Evolutionary conservation across 1,284 basidiomycete species (phyloP).

Genomic region (Ceratobasidium papillatum): DNA sequence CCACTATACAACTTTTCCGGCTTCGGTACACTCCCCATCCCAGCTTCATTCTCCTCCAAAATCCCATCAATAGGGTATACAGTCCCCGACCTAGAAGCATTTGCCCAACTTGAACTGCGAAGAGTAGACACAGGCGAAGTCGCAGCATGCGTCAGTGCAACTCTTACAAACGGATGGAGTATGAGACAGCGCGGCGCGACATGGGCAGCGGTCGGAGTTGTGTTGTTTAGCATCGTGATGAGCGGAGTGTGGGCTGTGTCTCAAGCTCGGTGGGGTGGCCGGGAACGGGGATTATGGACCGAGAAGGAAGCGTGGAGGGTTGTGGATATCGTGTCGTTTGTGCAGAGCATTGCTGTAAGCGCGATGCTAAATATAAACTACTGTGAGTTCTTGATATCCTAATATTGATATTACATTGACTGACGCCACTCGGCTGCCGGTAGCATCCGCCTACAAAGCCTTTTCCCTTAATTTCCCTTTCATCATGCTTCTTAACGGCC

Average conservation of each 20-base stretch:
- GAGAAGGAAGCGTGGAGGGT: constrained; percentile 55
- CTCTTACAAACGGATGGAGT: constrained; percentile 90
- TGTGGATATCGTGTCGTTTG: constrained; percentile 82
- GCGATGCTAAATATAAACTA: constrained; percentile 87
- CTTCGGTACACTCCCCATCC: constrained; percentile 77
- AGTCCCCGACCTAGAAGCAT: constrained; percentile 93
- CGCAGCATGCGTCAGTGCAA: constrained; percentile 90
- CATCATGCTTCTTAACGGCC: constrained; percentile 79
- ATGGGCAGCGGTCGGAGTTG: constrained; percentile 42
- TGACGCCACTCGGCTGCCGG: background rate
- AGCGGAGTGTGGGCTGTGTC: constrained; percentile 27
- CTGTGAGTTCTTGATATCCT: constrained; percentile 12
- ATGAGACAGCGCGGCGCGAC: constrained; percentile 69
- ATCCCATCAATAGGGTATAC: constrained; percentile 85
- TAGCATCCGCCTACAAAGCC: constrained; percentile 31
- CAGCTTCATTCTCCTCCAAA: constrained; percentile 57
- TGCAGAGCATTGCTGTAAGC: constrained; percentile 81
- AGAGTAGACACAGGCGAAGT: constrained; percentile 72
- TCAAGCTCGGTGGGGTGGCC: background rate
- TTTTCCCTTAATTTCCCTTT: constrained; percentile 80
- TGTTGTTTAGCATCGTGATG: constrained; percentile 58
- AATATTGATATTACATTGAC: background rate
- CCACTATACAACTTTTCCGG: constrained; percentile 85
- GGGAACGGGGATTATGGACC: constrained; percentile 15
- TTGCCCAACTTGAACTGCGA: constrained; percentile 80